Evolutionary conservation across 495 filamentous ascomycete genomes (phyloP).

Genomic region (Daldinia vernicosa): DNA sequence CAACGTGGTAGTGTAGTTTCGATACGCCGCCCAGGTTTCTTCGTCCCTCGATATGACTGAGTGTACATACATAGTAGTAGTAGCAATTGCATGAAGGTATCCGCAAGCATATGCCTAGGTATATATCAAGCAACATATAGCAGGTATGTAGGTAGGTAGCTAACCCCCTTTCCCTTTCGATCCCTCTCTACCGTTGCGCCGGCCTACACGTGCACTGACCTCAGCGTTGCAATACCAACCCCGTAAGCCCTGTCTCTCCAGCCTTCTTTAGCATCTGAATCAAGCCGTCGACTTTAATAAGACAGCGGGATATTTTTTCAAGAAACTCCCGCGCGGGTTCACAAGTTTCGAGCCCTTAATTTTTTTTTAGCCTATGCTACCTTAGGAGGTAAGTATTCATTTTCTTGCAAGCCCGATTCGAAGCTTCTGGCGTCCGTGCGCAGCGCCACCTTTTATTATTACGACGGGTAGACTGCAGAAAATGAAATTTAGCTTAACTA

Average conservation of each 20-base stretch:
- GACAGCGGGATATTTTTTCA: conserved; percentile 16
- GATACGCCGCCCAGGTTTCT: conserved; percentile 15
- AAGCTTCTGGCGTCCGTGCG: neutral
- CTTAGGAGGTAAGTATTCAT: neutral
- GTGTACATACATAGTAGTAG: no score
- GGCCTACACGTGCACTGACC: conserved; percentile 25
- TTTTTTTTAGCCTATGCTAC: neutral
- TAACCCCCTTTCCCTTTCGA: conserved; percentile 12
- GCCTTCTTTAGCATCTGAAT: conserved; percentile 11
- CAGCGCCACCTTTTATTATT: conserved; percentile 4
- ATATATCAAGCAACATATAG: conserved; percentile 24
- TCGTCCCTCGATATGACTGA: conserved; percentile 23
- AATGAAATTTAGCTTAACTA: neutral
- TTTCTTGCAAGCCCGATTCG: neutral
- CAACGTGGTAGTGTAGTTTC: conserved; percentile 2
- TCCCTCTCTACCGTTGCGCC: conserved; percentile 14
- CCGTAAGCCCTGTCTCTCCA: conserved; percentile 7
- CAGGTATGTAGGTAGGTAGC: neutral
- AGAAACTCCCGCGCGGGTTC: conserved; percentile 7
- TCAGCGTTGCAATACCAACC: conserved; percentile 19
- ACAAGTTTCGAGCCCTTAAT: conserved; percentile 6
- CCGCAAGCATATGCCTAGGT: conserved; percentile 12
- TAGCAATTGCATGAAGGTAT: conserved; percentile 13
- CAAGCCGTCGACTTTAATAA: neutral
- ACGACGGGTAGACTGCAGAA: conserved; percentile 6